Evolutionary conservation across 306 rosid species (phyloP), one percentile per base, ranked within the genome.

Genomic region (Acacia confusa): DNA sequence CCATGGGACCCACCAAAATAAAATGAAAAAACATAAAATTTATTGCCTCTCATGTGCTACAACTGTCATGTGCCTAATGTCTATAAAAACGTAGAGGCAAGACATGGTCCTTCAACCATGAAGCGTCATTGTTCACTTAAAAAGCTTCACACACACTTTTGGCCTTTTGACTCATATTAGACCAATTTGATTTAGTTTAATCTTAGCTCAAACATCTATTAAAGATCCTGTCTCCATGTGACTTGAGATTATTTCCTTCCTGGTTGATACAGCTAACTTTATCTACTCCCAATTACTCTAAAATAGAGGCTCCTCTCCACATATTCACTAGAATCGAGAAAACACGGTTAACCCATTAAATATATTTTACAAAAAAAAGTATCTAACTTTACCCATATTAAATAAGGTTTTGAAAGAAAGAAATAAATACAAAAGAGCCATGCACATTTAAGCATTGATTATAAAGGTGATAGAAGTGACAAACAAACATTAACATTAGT

Each of bases 211-310:
- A 78, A 75, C 78, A 79, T 73, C 57, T 68, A 72, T 25, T 70
- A 48, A 70, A 85, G 83, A 74, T 44, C 83, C 74, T 82, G 85
- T 80, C 72, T 45, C 87, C 92, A 86, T 88, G 94, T 90, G 92
- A 78, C 64, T 83, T 72, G 64, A 75, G 84, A 69, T 78, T 88
- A 61, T 86, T 79, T n/a, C 16, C 28, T 36, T 48, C 48, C 67
- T 10, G 38, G 38, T 4, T 25, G 25, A 60, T 25, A 87, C 91
- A 80, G 43, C 20, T 19, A 50, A 50, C 20, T 50, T 36, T 6
- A 36, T 36, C 40, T 36, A 36, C 40, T 36, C 40, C 40, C 7
- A 36, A 5, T 36, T 36, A 36, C 1, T 36, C 40, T 5, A 36
- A 36, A 36, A 36, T 36, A 32, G 5, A 36, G 40, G 1, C 6